Conservation (phyloP, 108 stramenopile genomes). For the Nannochloropsis oceanica region DNA sequence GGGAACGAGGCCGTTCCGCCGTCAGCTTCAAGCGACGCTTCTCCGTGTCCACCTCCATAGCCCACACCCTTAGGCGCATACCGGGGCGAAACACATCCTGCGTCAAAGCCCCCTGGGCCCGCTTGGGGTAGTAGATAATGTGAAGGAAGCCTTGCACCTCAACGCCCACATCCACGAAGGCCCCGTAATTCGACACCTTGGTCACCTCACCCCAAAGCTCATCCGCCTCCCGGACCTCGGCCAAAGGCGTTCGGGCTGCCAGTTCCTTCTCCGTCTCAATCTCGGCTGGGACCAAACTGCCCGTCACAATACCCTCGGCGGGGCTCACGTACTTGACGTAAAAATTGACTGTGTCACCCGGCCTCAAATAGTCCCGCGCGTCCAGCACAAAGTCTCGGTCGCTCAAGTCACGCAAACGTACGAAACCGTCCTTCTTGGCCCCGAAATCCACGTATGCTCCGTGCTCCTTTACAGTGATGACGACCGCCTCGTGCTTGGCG, state of each 20-base stretch:
- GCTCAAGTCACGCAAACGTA: neutral
- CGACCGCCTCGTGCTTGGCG: neutral
- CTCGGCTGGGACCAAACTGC: conserved; percentile 55
- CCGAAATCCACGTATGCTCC: neutral
- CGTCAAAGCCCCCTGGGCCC: neutral
- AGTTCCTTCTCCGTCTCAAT: conserved; percentile 40
- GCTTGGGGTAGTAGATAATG: conserved; percentile 71
- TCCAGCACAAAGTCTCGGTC: conserved; percentile 55
- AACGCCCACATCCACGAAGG: conserved; percentile 73
- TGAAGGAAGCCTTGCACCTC: conserved; percentile 71
- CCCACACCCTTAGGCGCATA: conserved; percentile 17
- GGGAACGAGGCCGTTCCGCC: conserved; percentile 2
- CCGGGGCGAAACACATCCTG: neutral
- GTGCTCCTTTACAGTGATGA: neutral
- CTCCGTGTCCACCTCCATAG: conserved; percentile 9
- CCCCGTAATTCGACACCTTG: conserved; percentile 71
- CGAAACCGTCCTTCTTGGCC: neutral
- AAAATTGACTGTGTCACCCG: conserved; percentile 56
- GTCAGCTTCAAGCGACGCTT: conserved; percentile 15
- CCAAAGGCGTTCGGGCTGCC: conserved; percentile 48
- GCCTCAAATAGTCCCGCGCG: conserved; percentile 48
- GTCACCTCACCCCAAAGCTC: conserved; percentile 75
- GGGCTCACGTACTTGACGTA: conserved; percentile 43
- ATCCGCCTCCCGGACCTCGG: conserved; percentile 60
- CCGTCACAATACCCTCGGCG: conserved; percentile 54